Percentiles rank a stretch among this genome's conserved stretches.
These are phyloP conservation scores for Ceratobasidium sp. DNA, from an alignment of 1,284 basidiomycete species.

Conservation along the genomic window DNA sequence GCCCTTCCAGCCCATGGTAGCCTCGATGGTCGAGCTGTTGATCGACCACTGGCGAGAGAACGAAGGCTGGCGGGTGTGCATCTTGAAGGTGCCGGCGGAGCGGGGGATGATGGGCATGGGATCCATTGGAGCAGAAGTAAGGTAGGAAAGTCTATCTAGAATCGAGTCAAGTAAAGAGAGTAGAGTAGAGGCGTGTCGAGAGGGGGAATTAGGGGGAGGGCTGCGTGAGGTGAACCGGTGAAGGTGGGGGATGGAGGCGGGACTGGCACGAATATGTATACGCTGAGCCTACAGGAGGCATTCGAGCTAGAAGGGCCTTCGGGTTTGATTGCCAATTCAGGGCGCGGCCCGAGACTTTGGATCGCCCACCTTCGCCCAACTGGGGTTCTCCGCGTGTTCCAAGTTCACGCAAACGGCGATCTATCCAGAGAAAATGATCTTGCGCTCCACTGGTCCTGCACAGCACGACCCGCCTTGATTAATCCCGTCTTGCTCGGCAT, in stretches of 20 bases:
- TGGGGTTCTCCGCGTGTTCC: constrained; percentile 37
- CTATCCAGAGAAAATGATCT: constrained; percentile 16
- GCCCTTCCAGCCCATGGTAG: constrained; percentile 20
- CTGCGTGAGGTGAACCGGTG: constrained; percentile 12
- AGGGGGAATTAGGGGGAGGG: constrained; percentile 15
- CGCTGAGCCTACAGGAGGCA: constrained; percentile 9
- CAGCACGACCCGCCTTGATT: constrained; percentile 11
- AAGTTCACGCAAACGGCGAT: constrained; percentile 40
- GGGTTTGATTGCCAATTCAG: constrained; percentile 22
- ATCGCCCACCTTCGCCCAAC: constrained; percentile 9
- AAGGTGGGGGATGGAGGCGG: constrained; percentile 22
- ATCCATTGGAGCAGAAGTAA: constrained; percentile 37
- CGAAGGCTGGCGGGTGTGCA: constrained; percentile 39
- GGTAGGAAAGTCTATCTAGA: constrained; percentile 32
- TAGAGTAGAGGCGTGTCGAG: constrained; percentile 22
- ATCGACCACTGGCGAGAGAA: constrained; percentile 41
- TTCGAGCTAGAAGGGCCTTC: constrained; percentile 24
- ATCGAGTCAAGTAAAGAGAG: constrained; percentile 37
- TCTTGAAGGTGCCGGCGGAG: constrained; percentile 24
- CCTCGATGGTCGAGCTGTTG: constrained; percentile 32
- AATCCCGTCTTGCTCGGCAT: constrained; percentile 24
- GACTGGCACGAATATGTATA: constrained; percentile 34
- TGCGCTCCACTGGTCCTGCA: constrained; percentile 19
- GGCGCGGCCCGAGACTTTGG: background rate
- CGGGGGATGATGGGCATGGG: constrained; percentile 24